Percentiles rank a stretch among this genome's conserved stretches.
These are phyloP conservation scores for Scleroderma bovista DNA, from an alignment of 768 basidiomycete species.

Conservation along the genomic window DNA sequence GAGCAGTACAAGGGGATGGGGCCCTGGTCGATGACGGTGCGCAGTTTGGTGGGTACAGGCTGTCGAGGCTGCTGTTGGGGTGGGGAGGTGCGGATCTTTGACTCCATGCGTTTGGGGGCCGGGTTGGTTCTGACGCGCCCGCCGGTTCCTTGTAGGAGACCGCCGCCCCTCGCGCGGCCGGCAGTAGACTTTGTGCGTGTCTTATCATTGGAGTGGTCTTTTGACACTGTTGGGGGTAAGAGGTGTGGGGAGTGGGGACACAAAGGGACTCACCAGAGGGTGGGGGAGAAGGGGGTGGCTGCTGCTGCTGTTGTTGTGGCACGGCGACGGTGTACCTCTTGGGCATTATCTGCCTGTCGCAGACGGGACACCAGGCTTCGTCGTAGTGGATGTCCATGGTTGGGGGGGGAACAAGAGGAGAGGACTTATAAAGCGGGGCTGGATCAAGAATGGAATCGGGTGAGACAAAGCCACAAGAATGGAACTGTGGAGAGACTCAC, in stretches of 20 bases:
- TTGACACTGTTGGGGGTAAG: slow-evolving; percentile 6
- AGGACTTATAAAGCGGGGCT: slow-evolving; percentile 4
- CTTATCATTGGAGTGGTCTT: slow-evolving; percentile 25
- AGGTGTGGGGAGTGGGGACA: too few relatives aligned
- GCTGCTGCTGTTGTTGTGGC: slow-evolving; percentile 16
- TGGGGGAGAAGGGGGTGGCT: slow-evolving; percentile 25
- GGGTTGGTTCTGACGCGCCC: slow-evolving; percentile 56
- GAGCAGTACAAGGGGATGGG: slow-evolving; percentile 85
- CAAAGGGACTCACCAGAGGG: slow-evolving; percentile 36
- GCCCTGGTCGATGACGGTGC: slow-evolving; percentile 71
- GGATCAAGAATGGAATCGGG: not conserved
- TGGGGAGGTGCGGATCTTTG: slow-evolving; percentile 10
- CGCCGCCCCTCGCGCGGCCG: slow-evolving; percentile 36
- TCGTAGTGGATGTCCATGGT: slow-evolving; percentile 44
- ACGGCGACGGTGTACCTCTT: slow-evolving; percentile 57
- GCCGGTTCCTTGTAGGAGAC: slow-evolving; percentile 64
- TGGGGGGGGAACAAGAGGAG: slow-evolving; percentile 10
- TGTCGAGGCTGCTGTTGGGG: slow-evolving; percentile 21
- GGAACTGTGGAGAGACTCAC: slow-evolving; percentile 10
- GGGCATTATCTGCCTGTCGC: slow-evolving; percentile 75
- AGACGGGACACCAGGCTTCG: slow-evolving; percentile 76
- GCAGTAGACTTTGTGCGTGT: slow-evolving; percentile 32
- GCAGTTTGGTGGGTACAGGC: slow-evolving; percentile 40
- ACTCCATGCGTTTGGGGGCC: slow-evolving; percentile 40
- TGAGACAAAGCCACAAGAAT: slow-evolving; percentile 19